phyloP scores from a whole-genome alignment of 1,284 basidiomycete genomes.

The Pisolithus thermaeus region DNA sequence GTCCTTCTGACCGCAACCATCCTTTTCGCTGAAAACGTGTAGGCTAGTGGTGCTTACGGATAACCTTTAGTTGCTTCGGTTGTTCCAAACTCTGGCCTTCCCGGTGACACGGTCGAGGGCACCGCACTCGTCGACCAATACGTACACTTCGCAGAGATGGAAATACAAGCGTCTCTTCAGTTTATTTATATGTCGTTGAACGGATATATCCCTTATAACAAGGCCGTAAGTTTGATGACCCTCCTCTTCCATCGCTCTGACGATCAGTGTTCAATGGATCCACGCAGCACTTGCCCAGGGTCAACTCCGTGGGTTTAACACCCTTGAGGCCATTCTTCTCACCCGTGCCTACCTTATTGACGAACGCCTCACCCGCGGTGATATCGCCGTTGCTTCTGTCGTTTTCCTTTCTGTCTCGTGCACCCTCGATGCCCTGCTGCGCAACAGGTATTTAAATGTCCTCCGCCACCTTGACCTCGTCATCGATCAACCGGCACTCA shows the following conservation, averaged over 20 bases:
- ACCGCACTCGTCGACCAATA: too few species aligned
- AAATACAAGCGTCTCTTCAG: slow-evolving; percentile 35
- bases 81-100: too few species aligned
- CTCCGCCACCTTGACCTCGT: too few species aligned
- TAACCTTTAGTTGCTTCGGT: too few species aligned
- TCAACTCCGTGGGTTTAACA: slow-evolving; percentile 50
- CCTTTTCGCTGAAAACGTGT: too few species aligned
- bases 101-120: too few species aligned
- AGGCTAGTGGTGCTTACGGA: too few species aligned
- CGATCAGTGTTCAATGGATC: slow-evolving; percentile 35
- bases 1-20: too few species aligned
- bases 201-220: slow-evolving; percentile 47
- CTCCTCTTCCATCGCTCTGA: background rate
- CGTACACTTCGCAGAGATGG: slow-evolving; percentile 57
- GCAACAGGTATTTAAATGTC: too few species aligned
- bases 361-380: slow-evolving; percentile 92
- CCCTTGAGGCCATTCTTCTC: too few species aligned
- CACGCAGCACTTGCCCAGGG: slow-evolving; percentile 51
- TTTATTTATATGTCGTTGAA: slow-evolving; percentile 29
- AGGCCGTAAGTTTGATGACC: slow-evolving; percentile 40
- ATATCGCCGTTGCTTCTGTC: slow-evolving; percentile 65
- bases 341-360: slow-evolving; percentile 87
- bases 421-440: slow-evolving; percentile 62
- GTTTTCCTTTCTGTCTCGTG: slow-evolving; percentile 45
- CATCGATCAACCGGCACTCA: too few species aligned